phyloP scores from a whole-genome alignment of 805 yeast genomes.

The Suhomyces tanzawaensis region DNA sequence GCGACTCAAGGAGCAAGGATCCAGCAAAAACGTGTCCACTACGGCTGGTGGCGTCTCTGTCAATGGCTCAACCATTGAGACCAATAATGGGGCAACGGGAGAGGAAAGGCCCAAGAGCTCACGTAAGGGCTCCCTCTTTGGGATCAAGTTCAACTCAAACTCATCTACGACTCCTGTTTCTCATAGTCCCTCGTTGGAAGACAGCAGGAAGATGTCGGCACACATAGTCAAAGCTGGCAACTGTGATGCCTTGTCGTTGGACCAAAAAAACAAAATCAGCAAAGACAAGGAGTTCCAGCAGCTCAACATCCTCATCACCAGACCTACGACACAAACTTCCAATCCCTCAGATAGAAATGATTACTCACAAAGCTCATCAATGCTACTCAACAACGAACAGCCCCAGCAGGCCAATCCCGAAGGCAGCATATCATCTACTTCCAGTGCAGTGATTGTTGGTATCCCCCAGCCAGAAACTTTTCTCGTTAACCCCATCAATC shows the following conservation, averaged over 20 bases:
- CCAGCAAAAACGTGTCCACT: conserved; percentile 1
- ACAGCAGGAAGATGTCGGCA: conserved; percentile 3
- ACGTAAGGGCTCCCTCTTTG: conserved; percentile 39
- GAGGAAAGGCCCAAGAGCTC: conserved; percentile 24
- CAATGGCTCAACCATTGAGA: neutral
- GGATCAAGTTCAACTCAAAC: conserved; percentile 33
- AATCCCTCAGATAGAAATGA: conserved; percentile 19
- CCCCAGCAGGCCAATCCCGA: conserved; percentile 12
- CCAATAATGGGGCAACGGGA: conserved; percentile 1
- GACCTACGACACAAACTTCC: conserved; percentile 25
- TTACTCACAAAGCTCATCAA: conserved; percentile 35
- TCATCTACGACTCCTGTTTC: conserved; percentile 4
- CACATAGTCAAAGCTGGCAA: conserved; percentile 27
- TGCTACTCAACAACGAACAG: conserved; percentile 21
- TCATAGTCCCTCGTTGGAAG: conserved; percentile 4
- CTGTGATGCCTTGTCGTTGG: conserved; percentile 32
- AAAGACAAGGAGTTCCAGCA: conserved; percentile 30
- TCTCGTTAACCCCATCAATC: conserved; percentile 33
- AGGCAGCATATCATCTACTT: conserved; percentile 26
- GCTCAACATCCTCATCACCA: conserved; percentile 33
- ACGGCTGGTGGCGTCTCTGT: neutral
- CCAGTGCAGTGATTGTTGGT: conserved; percentile 37
- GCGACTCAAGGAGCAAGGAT: conserved; percentile 27
- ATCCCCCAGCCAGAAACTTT: conserved; percentile 41
- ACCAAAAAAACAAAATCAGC: conserved; percentile 31